These are phyloP conservation scores for Poa annua DNA, from an alignment of 176 grass and related monocot species.

Conservation along the genomic window DNA sequence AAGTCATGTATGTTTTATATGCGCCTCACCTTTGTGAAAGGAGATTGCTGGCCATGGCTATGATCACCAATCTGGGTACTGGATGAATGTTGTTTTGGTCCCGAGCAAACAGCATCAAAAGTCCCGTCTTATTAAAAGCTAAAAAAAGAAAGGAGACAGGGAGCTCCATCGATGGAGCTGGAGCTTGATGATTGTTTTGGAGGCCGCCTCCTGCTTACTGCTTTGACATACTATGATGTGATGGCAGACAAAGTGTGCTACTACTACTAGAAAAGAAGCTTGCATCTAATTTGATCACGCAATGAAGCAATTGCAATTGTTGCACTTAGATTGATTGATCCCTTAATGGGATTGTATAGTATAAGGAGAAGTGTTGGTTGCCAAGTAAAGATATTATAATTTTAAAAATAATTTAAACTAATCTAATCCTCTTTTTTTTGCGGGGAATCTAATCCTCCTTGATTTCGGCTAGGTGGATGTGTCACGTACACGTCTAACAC, in stretches of 20 bases:
- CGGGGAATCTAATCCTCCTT: too few species aligned
- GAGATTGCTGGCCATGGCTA: not conserved
- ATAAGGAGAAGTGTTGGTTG: too few species aligned
- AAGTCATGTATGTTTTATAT: not conserved
- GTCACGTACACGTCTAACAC: too few species aligned
- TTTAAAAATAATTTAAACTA: too few species aligned
- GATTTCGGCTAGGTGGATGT: too few species aligned
- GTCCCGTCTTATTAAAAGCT: conserved; percentile 52
- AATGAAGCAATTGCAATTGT: not conserved
- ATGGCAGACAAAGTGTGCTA: conserved; percentile 38
- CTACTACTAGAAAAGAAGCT: not conserved
- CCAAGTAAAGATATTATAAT: too few species aligned
- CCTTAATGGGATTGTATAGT: too few species aligned
- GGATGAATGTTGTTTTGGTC: conserved; percentile 42
- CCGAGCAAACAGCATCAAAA: conserved; percentile 55
- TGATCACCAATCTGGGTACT: conserved; percentile 38
- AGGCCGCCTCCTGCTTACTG: conserved; percentile 38
- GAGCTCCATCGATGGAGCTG: conserved; percentile 59
- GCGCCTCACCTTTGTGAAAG: not conserved
- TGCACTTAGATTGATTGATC: too few species aligned
- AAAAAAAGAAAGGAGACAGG: conserved; percentile 40
- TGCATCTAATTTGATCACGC: conserved; percentile 6
- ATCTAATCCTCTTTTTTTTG: too few species aligned
- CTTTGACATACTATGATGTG: conserved; percentile 53
- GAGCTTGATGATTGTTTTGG: conserved; percentile 56